phyloP scores from a whole-genome alignment of 2,329 filamentous ascomycete species.

The Emmonsiellopsis sp. region DNA sequence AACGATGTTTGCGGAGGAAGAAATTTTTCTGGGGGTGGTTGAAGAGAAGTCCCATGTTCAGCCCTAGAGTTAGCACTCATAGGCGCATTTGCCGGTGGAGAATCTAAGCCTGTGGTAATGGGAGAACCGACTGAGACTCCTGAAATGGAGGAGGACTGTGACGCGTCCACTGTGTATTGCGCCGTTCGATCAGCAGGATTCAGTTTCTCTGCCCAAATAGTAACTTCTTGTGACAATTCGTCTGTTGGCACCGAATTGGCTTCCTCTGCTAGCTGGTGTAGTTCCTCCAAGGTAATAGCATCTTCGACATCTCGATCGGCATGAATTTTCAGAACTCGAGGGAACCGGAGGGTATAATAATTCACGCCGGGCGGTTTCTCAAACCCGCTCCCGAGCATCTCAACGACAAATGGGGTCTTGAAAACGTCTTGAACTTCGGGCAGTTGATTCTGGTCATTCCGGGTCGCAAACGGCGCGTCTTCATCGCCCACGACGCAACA shows the following conservation, averaged over 20 bases:
- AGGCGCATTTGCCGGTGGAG: not conserved
- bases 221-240: constrained; percentile 10
- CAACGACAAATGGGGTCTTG: constrained; percentile 62
- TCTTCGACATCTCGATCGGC: constrained; percentile 63
- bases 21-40: not conserved
- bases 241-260: constrained; percentile 39
- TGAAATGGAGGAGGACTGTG: constrained; percentile 4
- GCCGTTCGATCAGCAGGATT: constrained; percentile 4
- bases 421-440: constrained; percentile 45
- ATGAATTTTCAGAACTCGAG: constrained; percentile 66
- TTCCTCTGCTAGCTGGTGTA: constrained; percentile 56
- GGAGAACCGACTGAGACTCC: not conserved
- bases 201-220: constrained; percentile 5
- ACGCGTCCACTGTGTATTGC: constrained; percentile 11
- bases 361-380: constrained; percentile 59
- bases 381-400: constrained; percentile 71
- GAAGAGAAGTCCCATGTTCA: not conserved
- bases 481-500: constrained; percentile 25
- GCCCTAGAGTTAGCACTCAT: not conserved
- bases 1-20: not conserved
- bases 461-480: constrained; percentile 33
- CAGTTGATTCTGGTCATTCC: constrained; percentile 33
- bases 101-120: not conserved
- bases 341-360: constrained; percentile 69
- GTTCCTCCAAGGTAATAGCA: constrained; percentile 56